Evolutionary conservation across 176 grass and related monocot genomes (phyloP), one percentile per base, ranked within the genome.

Genomic region (Chloris gayana): DNA sequence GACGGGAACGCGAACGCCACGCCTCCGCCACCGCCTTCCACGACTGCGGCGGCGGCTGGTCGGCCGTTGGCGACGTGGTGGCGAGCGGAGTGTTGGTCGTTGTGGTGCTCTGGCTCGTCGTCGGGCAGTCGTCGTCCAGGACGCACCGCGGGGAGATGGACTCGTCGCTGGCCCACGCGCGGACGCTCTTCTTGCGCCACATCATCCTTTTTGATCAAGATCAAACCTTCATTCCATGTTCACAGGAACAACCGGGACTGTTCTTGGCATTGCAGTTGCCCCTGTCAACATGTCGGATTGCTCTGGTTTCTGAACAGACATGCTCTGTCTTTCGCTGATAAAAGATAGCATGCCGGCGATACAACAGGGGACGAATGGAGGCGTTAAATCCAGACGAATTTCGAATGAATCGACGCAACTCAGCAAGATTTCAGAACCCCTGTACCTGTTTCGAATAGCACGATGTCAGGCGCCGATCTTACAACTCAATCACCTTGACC

Each of bases 11-110:
- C 1, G 63, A 73, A 7, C 85, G 51, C 91, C 84, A 93, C 29
- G 64, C 51, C 44, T 35, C 72, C 42, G 87, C 50, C 34, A 85
- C 64, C 12, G 82, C 81, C 73, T 83, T 90, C 91, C 91, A 93
- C 19, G 53, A 57, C 53, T 24, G 21, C 53, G 63, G 31, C 54
- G 73, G 46, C 29, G 33, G 3, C 14, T 49, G 5, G 31, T 42
- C 13, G n/a, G 49, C 0, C 14, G 25, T 19, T 1, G 47, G 14
- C 24, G 26, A 9, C 50, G 49, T 46, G 38, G 26, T 12, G 9
- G 18, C 3, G 4, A 33, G 6, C 25, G 30, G 29, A 10, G 59
- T 18, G n/a, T 18, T 19, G 22, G 27, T 19, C 17, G 38, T 9
- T 13, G 5, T 4, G 2, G 6, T n/a, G 63, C 6, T 61, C 45